These are phyloP conservation scores for Candida boidinii DNA, from an alignment of 805 yeast species.

Conservation along the genomic window DNA sequence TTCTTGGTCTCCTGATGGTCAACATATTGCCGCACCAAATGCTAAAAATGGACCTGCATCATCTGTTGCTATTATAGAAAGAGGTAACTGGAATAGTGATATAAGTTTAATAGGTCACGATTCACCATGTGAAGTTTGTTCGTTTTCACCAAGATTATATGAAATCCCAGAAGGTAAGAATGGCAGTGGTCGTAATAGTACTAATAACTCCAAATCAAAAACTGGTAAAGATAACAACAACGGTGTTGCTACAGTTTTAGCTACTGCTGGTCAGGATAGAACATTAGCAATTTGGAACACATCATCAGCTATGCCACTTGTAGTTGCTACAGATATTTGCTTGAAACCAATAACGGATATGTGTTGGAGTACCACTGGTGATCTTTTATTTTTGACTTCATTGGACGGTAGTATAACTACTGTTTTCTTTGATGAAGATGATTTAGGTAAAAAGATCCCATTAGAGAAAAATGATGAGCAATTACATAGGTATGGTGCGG, in stretches of 20 bases:
- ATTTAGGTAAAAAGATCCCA: conserved; percentile 55
- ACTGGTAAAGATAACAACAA: conserved; percentile 4
- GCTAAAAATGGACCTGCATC: conserved; percentile 80
- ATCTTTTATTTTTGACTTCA: conserved; percentile 63
- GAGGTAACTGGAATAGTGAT: conserved; percentile 77
- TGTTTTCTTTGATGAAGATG: conserved; percentile 52
- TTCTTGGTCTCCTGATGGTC: conserved; percentile 92
- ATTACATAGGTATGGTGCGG: conserved; percentile 80
- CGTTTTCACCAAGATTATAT: conserved; percentile 65
- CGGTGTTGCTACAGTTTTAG: conserved; percentile 59
- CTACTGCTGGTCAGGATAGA: conserved; percentile 94
- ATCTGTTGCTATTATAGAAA: conserved; percentile 60
- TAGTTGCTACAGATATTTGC: conserved; percentile 70
- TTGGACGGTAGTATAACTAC: conserved; percentile 77
- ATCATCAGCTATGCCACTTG: conserved; percentile 61
- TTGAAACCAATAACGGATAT: conserved; percentile 79
- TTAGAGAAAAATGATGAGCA: conserved; percentile 59
- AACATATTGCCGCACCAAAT: conserved; percentile 77
- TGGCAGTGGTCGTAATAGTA: conserved; percentile 11
- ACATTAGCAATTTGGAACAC: conserved; percentile 87
- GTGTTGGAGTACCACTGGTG: conserved; percentile 83
- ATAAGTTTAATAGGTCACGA: conserved; percentile 75
- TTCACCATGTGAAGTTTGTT: conserved; percentile 75
- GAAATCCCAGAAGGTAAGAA: conserved; percentile 16
- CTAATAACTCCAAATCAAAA: conserved; percentile 12